These are phyloP conservation scores for Phytophthora constricta DNA, from an alignment of 352 stramenopile species.

Conservation along the genomic window DNA sequence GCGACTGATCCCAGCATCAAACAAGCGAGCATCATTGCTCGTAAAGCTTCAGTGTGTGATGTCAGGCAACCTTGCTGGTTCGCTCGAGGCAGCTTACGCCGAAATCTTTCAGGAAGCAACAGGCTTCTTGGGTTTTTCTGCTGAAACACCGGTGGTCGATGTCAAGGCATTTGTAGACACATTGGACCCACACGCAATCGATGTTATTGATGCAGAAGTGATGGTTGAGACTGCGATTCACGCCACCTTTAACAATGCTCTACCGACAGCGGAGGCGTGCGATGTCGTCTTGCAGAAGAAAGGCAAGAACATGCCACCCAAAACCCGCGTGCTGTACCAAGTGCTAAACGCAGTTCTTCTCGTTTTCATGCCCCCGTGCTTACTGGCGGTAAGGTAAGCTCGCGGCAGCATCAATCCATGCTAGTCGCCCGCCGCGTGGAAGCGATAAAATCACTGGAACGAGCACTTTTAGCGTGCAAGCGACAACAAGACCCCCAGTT, in stretches of 20 bases:
- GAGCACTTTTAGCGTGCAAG: slow-evolving; percentile 79
- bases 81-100: slow-evolving; percentile 50
- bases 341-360: slow-evolving; percentile 60
- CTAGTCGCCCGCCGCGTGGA: slow-evolving; percentile 67
- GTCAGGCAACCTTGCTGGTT: slow-evolving; percentile 46
- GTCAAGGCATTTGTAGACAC: slow-evolving; percentile 42
- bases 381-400: slow-evolving; percentile 29
- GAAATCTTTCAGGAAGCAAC: slow-evolving; percentile 75
- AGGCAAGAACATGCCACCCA: slow-evolving; percentile 58
- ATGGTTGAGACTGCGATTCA: slow-evolving; percentile 66
- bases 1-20: slow-evolving; percentile 44
- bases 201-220: slow-evolving; percentile 61
- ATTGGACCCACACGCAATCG: slow-evolving; percentile 32
- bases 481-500: slow-evolving; percentile 77
- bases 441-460: slow-evolving; percentile 77
- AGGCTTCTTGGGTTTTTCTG: slow-evolving; percentile 44
- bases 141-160: slow-evolving; percentile 41
- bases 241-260: slow-evolving; percentile 44
- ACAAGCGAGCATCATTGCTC: slow-evolving; percentile 51
- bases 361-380: slow-evolving; percentile 22
- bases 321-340: slow-evolving; percentile 61
- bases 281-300: slow-evolving; percentile 57
- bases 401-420: slow-evolving; percentile 40
- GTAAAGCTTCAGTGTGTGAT: slow-evolving; percentile 77
- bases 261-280: slow-evolving; percentile 45